A percentile compares a stretch with the other conserved stretches of the same genome.
Evolutionary conservation across 2,329 filamentous ascomycete species (phyloP).

Genomic region (Colletotrichum tabaci): DNA sequence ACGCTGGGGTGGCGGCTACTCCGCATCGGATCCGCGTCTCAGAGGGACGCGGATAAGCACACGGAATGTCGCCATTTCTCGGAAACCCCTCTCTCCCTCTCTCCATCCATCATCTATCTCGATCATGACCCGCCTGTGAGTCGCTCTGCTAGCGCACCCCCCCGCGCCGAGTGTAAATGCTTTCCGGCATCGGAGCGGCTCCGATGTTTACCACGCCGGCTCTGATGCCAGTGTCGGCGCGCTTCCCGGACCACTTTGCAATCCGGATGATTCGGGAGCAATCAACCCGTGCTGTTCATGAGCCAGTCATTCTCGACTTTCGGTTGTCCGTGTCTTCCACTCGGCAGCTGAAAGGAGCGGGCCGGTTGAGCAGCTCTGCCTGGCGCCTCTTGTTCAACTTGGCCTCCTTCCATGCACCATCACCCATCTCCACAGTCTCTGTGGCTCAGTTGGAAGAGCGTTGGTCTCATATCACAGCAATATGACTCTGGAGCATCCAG

Average conservation of each 20-base stretch:
- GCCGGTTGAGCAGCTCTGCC: background rate
- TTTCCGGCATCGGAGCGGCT: constrained; percentile 21
- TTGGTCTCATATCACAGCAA: constrained; percentile 38
- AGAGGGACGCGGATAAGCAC: constrained; percentile 25
- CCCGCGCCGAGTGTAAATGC: background rate
- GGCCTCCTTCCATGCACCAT: rapidly evolving
- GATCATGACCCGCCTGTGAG: background rate
- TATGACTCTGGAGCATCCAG: constrained; percentile 32
- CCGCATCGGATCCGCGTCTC: constrained; percentile 2
- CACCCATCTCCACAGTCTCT: constrained; percentile 28
- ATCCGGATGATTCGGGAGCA: background rate
- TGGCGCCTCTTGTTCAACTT: background rate
- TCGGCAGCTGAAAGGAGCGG: background rate
- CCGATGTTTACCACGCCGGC: background rate
- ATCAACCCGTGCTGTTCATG: background rate
- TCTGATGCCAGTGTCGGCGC: background rate
- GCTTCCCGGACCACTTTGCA: background rate
- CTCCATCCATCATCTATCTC: no score
- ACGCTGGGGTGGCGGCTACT: constrained; percentile 1
- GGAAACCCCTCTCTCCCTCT: constrained; percentile 7
- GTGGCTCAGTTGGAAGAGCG: constrained; percentile 42
- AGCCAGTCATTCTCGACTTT: no score
- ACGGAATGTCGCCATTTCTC: constrained; percentile 30
- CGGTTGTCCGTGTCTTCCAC: background rate
- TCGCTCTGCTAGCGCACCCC: background rate